These are phyloP conservation scores for Leishmania turanica DNA, from an alignment of 208 protist species.

Conservation along the genomic window DNA sequence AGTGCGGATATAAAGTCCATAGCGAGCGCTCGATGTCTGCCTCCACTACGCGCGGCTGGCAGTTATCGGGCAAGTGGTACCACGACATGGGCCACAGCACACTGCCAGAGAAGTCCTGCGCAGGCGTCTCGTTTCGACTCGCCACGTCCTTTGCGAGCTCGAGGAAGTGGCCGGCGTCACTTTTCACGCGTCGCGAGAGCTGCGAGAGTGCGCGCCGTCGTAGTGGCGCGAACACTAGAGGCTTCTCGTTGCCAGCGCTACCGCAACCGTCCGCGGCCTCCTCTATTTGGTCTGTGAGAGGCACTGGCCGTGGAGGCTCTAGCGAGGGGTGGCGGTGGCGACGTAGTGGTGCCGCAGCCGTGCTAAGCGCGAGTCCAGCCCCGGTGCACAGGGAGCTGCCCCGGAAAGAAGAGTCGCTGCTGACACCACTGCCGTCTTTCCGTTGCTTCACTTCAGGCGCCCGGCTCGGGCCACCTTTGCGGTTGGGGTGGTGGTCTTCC, in stretches of 20 bases:
- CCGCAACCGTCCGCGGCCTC: neutral
- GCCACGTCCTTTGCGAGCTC: slow-evolving; percentile 4
- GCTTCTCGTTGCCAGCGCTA: neutral
- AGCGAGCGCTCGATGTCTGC: slow-evolving; percentile 80
- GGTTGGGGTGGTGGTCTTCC: neutral
- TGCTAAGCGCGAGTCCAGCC: neutral
- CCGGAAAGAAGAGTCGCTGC: neutral
- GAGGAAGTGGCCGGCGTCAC: slow-evolving; percentile 6
- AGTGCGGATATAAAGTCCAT: slow-evolving; percentile 74
- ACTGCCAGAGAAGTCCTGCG: slow-evolving; percentile 6
- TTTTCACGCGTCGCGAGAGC: slow-evolving; percentile 36
- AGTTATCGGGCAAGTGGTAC: slow-evolving; percentile 66
- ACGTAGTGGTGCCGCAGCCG: neutral
- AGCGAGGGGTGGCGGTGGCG: slow-evolving; percentile 25
- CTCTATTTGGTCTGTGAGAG: neutral
- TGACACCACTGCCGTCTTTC: neutral
- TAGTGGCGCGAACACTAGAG: neutral
- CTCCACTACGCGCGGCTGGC: slow-evolving; percentile 74
- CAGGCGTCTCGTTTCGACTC: slow-evolving; percentile 1
- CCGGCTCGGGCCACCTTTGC: neutral
- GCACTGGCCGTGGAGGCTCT: neutral
- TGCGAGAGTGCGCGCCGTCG: slow-evolving; percentile 35
- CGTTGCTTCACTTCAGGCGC: neutral
- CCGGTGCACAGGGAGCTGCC: neutral
- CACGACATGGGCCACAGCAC: slow-evolving; percentile 18